A percentile compares a stretch with the other conserved stretches of the same genome.
phyloP scores from a whole-genome alignment of 2,329 filamentous ascomycete genomes.

The Diaporthe sp. region DNA sequence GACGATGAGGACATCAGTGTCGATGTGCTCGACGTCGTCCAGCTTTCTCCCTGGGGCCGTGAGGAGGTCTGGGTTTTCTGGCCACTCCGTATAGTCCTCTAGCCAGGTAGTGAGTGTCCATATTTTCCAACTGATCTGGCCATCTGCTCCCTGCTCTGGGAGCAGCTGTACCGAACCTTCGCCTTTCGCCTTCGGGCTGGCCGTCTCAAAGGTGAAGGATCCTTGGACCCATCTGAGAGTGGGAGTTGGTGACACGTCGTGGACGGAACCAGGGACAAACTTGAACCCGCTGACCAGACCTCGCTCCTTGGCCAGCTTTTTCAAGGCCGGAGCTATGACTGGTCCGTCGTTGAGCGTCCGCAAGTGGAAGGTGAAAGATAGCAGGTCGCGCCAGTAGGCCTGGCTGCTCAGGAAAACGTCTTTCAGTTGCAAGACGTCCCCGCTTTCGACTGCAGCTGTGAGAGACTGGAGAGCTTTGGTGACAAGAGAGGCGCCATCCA shows the following conservation, averaged over 20 bases:
- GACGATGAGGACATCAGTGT: conserved; percentile 52
- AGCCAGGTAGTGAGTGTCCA: conserved; percentile 52
- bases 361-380: conserved; percentile 54
- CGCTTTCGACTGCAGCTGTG: conserved; percentile 42
- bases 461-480: conserved; percentile 40
- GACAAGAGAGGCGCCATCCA: conserved; percentile 38
- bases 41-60: conserved; percentile 42
- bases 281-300: conserved; percentile 39
- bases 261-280: conserved; percentile 38
- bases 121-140: conserved; percentile 49
- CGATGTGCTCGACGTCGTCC: conserved; percentile 39
- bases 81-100: conserved; percentile 42
- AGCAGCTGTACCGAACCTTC: conserved; percentile 51
- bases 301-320: conserved; percentile 43
- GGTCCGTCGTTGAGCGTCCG: conserved; percentile 49
- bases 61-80: conserved; percentile 49
- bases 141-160: conserved; percentile 36
- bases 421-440: conserved; percentile 44
- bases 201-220: conserved; percentile 50
- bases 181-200: conserved; percentile 47
- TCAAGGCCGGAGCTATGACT: conserved; percentile 46
- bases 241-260: conserved; percentile 41
- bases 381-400: conserved; percentile 54
- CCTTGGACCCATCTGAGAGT: conserved; percentile 50
- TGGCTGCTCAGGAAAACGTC: conserved; percentile 49